Evolutionary conservation across 176 grass and related monocot species (phyloP).

Genomic region (Aechmea fasciata): DNA sequence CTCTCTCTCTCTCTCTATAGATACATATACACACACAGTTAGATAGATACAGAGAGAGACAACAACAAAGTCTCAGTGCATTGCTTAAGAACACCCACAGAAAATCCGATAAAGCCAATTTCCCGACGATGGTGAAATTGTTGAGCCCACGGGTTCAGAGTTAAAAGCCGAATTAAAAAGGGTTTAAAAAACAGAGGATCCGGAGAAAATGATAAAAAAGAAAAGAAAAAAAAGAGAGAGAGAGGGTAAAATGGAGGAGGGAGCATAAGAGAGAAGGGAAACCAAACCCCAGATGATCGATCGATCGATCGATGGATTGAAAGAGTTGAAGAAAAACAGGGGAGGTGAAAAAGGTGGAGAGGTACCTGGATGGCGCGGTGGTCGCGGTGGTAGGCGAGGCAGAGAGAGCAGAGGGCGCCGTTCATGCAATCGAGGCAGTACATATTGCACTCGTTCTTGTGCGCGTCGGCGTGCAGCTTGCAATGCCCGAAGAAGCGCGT

Average conservation of each 20-base stretch:
- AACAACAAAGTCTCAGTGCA: too few relatives aligned
- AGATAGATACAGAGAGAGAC: too few relatives aligned
- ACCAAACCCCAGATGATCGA: too few relatives aligned
- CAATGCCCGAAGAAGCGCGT: constrained; percentile 95
- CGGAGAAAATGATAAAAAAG: background rate
- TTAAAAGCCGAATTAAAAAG: background rate
- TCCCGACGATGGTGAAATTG: too few relatives aligned
- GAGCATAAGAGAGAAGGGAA: background rate
- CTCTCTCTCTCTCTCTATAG: too few relatives aligned
- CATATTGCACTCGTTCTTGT: constrained; percentile 97
- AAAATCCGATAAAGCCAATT: too few relatives aligned
- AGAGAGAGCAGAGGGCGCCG: constrained; percentile 80
- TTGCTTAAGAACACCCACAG: too few relatives aligned
- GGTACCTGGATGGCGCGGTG: constrained; percentile 82
- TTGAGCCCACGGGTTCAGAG: too few relatives aligned
- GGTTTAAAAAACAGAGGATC: background rate
- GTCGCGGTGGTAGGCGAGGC: constrained; percentile 58
- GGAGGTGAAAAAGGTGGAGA: background rate
- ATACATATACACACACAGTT: too few relatives aligned
- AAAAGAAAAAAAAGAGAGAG: background rate
- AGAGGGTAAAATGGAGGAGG: background rate
- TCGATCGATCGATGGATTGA: background rate
- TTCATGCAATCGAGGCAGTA: constrained; percentile 85
- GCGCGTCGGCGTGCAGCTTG: constrained; percentile 50
- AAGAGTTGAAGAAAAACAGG: background rate